These are phyloP conservation scores for Leccinum variicolor DNA, from an alignment of 768 basidiomycete species.

Conservation along the genomic window DNA sequence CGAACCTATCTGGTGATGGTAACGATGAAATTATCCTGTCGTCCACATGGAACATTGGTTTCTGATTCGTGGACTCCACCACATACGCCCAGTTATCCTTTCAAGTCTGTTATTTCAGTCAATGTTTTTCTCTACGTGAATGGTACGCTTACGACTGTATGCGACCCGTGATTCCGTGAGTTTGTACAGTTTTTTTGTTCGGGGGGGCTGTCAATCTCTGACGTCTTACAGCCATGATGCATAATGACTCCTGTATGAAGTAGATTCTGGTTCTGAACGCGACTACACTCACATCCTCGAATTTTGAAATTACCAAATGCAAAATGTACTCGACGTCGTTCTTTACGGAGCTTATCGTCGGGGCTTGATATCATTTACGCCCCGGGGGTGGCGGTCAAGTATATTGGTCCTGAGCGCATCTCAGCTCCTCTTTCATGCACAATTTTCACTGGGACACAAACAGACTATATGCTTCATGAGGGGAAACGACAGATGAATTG, in stretches of 20 bases:
- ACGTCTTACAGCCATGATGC: not conserved
- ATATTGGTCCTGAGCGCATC: not conserved
- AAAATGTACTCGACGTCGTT: no score
- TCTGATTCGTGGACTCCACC: not conserved
- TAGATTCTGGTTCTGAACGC: not conserved
- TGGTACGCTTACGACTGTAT: not conserved
- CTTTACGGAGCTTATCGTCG: no score
- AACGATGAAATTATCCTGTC: not conserved
- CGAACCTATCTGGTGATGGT: not conserved
- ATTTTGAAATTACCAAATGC: not conserved
- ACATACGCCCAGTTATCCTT: not conserved
- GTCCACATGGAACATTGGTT: not conserved
- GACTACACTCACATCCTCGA: not conserved
- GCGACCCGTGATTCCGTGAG: not conserved
- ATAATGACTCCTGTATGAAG: no score
- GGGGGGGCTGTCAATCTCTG: not conserved
- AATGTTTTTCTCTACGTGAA: not conserved
- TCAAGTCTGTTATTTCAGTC: not conserved
- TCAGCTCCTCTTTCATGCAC: not conserved
- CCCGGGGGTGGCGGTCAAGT: not conserved
- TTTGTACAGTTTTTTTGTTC: not conserved
- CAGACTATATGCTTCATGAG: not conserved
- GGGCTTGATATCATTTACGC: no score
- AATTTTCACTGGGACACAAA: not conserved
- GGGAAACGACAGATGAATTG: not conserved